Evolutionary conservation across 441 rosid species (phyloP).

Genomic region (Arabidopsis hybrid): DNA sequence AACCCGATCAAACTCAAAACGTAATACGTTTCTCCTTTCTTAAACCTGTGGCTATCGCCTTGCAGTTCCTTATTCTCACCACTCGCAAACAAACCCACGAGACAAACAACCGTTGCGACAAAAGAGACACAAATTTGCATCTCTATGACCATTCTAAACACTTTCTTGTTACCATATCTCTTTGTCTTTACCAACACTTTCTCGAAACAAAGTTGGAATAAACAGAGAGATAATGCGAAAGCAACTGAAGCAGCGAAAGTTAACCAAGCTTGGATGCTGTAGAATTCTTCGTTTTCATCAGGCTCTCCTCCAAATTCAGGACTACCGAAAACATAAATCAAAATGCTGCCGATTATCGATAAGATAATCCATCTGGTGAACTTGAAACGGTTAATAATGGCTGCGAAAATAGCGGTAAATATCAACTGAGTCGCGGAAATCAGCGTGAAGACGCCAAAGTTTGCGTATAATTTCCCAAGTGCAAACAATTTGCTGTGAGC

Average conservation of each 20-base stretch:
- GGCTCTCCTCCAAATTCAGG: slow-evolving; percentile 38
- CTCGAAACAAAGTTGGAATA: slow-evolving; percentile 43
- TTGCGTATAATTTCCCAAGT: slow-evolving; percentile 37
- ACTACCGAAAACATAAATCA: slow-evolving; percentile 1
- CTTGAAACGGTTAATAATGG: slow-evolving; percentile 42
- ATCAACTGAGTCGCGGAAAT: slow-evolving; percentile 31
- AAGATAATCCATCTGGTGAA: slow-evolving; percentile 41
- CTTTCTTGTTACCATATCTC: slow-evolving; percentile 43
- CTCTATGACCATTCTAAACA: slow-evolving; percentile 42
- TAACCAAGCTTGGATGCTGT: slow-evolving; percentile 36
- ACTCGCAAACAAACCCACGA: not conserved
- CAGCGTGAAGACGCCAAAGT: slow-evolving; percentile 26
- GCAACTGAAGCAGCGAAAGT: slow-evolving; percentile 35
- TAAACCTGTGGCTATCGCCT: too few species aligned
- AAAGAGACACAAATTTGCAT: slow-evolving; percentile 42
- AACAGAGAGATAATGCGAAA: slow-evolving; percentile 36
- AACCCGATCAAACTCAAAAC: too few species aligned
- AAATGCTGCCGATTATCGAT: slow-evolving; percentile 33
- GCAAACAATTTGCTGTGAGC: slow-evolving; percentile 44
- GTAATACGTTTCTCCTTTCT: too few species aligned
- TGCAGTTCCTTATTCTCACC: too few species aligned
- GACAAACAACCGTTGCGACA: slow-evolving; percentile 27
- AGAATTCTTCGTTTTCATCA: slow-evolving; percentile 27
- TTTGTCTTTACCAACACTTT: slow-evolving; percentile 35
- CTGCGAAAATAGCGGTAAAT: slow-evolving; percentile 30